These are phyloP conservation scores for Gamsiella multidivaricata DNA, from an alignment of 192 early-diverging fungal genomes.

Conservation along the genomic window DNA sequence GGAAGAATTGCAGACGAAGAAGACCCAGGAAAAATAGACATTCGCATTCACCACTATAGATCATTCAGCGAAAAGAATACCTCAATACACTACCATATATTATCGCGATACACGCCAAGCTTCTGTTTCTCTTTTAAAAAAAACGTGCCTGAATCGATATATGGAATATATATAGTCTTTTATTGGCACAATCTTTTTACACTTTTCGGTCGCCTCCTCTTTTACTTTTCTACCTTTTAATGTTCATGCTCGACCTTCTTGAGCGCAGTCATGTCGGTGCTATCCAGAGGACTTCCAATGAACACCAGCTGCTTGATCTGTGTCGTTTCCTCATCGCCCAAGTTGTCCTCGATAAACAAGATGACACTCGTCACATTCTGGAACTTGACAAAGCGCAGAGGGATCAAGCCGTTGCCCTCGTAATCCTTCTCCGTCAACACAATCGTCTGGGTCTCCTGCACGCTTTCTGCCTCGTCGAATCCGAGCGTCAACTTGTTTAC, in stretches of 20 bases:
- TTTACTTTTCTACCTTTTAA: constrained; percentile 10
- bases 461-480: constrained; percentile 88
- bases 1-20: constrained; percentile 35
- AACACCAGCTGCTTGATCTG: constrained; percentile 81
- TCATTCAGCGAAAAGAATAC: neutral
- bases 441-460: constrained; percentile 81
- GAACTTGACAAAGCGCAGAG: constrained; percentile 93
- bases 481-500: constrained; percentile 83
- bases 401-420: constrained; percentile 72
- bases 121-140: neutral
- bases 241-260: constrained; percentile 51
- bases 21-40: constrained; percentile 18
- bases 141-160: too few relatives aligned
- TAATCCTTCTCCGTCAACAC: constrained; percentile 77
- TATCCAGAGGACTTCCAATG: constrained; percentile 69
- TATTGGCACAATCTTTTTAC: too few relatives aligned
- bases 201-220: neutral
- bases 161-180: too few relatives aligned
- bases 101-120: too few relatives aligned
- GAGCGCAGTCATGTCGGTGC: constrained; percentile 46
- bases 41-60: neutral
- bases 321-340: constrained; percentile 85
- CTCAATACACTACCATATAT: too few relatives aligned
- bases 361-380: constrained; percentile 87
- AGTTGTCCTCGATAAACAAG: constrained; percentile 89